Percentiles rank a stretch among this genome's conserved stretches.
These are phyloP conservation scores for Takakia lepidozioides DNA, from an alignment of 225 moss, liverwort and hornwort species.

Conservation along the genomic window DNA sequence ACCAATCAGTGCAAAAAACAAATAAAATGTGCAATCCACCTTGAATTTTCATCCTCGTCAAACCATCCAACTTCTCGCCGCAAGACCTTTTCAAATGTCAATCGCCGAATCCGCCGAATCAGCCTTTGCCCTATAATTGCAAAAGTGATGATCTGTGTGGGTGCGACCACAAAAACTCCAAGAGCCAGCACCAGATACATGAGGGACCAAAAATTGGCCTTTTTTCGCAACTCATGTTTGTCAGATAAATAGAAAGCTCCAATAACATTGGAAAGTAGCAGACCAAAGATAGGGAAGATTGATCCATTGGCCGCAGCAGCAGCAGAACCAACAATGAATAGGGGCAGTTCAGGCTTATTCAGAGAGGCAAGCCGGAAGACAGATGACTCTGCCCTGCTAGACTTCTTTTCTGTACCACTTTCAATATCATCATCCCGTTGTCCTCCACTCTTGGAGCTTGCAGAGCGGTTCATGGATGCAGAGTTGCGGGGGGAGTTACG, in stretches of 20 bases:
- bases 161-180: conserved; percentile 20
- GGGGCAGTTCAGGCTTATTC: conserved; percentile 44
- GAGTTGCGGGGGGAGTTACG: conserved; percentile 23
- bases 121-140: conserved; percentile 58
- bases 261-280: conserved; percentile 60
- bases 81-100: conserved; percentile 63
- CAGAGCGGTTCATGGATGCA: conserved; percentile 26
- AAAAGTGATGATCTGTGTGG: conserved; percentile 29
- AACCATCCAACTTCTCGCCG: conserved; percentile 87
- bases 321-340: conserved; percentile 38
- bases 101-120: conserved; percentile 58
- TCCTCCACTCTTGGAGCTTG: conserved; percentile 7
- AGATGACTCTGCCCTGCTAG: conserved; percentile 31
- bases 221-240: conserved; percentile 33
- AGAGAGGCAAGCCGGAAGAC: conserved; percentile 51
- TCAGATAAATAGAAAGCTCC: conserved; percentile 41
- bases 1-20: too few species aligned
- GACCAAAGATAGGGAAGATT: conserved; percentile 57
- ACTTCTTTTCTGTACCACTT: conserved; percentile 14
- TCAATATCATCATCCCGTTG: conserved; percentile 24
- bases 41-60: conserved; percentile 62
- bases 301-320: conserved; percentile 40
- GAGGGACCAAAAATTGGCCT: conserved; percentile 72
- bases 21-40: too few species aligned
- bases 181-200: conserved; percentile 67